phyloP scores from a whole-genome alignment of 768 basidiomycete species.

The Auriculariales sp. region DNA sequence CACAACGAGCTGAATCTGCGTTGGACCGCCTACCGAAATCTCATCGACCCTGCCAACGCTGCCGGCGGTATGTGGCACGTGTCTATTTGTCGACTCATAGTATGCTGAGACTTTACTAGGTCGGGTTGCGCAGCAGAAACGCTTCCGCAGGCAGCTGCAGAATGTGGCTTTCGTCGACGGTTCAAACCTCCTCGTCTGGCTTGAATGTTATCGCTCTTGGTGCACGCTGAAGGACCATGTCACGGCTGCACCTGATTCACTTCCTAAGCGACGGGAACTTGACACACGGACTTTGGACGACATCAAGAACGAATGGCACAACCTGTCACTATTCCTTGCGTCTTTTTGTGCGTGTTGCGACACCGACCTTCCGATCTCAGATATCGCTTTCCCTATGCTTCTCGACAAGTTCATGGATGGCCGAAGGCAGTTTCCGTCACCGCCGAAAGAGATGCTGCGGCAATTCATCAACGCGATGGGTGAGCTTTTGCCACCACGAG shows the following conservation, averaged over 20 bases:
- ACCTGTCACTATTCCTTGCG: background rate
- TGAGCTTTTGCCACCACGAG: constrained; percentile 46
- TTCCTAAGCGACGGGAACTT: too few relatives aligned
- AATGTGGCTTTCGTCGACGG: constrained; percentile 47
- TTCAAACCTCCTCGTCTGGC: constrained; percentile 68
- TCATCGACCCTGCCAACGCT: constrained; percentile 44
- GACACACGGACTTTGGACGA: background rate
- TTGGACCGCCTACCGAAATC: constrained; percentile 47
- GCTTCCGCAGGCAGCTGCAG: constrained; percentile 57
- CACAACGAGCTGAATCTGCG: constrained; percentile 14
- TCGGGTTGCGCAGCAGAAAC: constrained; percentile 67
- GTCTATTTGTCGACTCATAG: too few relatives aligned
- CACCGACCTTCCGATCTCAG: background rate
- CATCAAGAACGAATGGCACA: background rate
- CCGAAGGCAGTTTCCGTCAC: background rate
- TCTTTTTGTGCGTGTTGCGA: background rate
- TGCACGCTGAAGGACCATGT: constrained; percentile 44
- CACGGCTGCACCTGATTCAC: constrained; percentile 12
- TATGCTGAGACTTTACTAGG: too few relatives aligned
- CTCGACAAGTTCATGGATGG: background rate
- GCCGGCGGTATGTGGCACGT: background rate
- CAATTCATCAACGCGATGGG: constrained; percentile 55
- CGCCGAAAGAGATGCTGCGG: constrained; percentile 36
- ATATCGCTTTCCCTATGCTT: background rate
- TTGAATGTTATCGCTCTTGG: constrained; percentile 73